phyloP scores from a whole-genome alignment of 768 basidiomycete genomes.

The Collybiopsis confluens region DNA sequence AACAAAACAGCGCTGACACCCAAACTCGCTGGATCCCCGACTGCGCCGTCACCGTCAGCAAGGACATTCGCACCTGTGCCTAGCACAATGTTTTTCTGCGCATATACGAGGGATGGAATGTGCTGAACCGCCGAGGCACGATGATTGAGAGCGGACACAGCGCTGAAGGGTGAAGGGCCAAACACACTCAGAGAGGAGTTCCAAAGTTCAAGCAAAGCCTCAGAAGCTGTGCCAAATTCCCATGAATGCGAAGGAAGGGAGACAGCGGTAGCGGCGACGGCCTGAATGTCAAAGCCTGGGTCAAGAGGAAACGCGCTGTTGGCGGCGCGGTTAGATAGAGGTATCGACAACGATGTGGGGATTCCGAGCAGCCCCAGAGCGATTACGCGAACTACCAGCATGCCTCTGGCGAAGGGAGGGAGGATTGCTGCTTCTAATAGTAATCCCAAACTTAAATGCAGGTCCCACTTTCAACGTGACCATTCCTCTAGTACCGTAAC shows the following conservation, averaged over 20 bases:
- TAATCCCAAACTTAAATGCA: too few species aligned
- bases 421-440: too few species aligned
- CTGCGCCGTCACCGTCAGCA: constrained; percentile 34
- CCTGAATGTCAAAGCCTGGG: constrained; percentile 10
- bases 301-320: constrained; percentile 1
- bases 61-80: constrained; percentile 31
- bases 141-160: constrained; percentile 11
- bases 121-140: constrained; percentile 13
- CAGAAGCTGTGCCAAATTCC: constrained; percentile 41
- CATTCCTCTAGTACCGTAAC: too few species aligned
- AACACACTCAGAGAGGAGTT: constrained; percentile 37
- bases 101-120: constrained; percentile 32
- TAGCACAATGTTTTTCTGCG: constrained; percentile 30
- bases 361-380: neutral
- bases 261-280: constrained; percentile 5
- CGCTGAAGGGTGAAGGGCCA: constrained; percentile 30
- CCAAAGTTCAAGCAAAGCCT: constrained; percentile 41
- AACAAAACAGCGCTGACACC: constrained; percentile 43
- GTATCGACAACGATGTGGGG: neutral
- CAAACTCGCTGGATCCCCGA: constrained; percentile 44
- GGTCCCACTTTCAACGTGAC: too few species aligned
- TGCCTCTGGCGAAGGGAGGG: neutral
- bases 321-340: neutral
- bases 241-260: constrained; percentile 21
- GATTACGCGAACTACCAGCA: neutral